A percentile compares a stretch with the other conserved stretches of the same genome.
Evolutionary conservation across 1,284 basidiomycete species (phyloP).

Genomic region (Schizopora paradoxa): DNA sequence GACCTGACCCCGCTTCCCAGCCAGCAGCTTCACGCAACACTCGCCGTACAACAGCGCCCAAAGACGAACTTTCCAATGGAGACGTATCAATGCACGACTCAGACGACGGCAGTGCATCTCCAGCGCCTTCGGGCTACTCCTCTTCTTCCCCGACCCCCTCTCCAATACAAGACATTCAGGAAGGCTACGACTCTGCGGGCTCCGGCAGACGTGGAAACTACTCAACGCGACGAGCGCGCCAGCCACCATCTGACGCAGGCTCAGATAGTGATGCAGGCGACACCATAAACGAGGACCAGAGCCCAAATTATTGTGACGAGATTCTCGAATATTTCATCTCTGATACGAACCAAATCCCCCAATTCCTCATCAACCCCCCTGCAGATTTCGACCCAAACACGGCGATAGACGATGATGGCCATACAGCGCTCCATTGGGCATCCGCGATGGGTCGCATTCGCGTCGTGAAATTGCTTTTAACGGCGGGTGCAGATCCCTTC

Average conservation of each 20-base stretch:
- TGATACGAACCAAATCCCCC: slow-evolving; percentile 90
- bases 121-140: slow-evolving; percentile 79
- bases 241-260: slow-evolving; percentile 14
- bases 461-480: slow-evolving; percentile 91
- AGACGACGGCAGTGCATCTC: slow-evolving; percentile 80
- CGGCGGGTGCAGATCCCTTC: slow-evolving; percentile 95
- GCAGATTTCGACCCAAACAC: slow-evolving; percentile 94
- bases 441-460: slow-evolving; percentile 98
- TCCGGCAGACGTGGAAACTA: slow-evolving; percentile 36
- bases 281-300: slow-evolving; percentile 39
- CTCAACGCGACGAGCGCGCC: slow-evolving; percentile 25
- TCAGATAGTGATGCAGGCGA: slow-evolving; percentile 39
- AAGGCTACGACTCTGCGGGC: slow-evolving; percentile 35
- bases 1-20: slow-evolving; percentile 33
- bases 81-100: slow-evolving; percentile 63
- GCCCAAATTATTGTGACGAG: slow-evolving; percentile 82
- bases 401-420: slow-evolving; percentile 97
- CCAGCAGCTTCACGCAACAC: slow-evolving; percentile 43
- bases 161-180: slow-evolving; percentile 58
- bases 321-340: slow-evolving; percentile 99
- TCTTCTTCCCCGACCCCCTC: slow-evolving; percentile 88
- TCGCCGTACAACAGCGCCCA: slow-evolving; percentile 33
- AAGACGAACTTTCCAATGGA: slow-evolving; percentile 50
- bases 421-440: slow-evolving; percentile 98
- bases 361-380: slow-evolving; percentile 85